These are phyloP conservation scores for Fraxinus pennsylvanica DNA, from an alignment of 257 asterid genomes.

Conservation along the genomic window DNA sequence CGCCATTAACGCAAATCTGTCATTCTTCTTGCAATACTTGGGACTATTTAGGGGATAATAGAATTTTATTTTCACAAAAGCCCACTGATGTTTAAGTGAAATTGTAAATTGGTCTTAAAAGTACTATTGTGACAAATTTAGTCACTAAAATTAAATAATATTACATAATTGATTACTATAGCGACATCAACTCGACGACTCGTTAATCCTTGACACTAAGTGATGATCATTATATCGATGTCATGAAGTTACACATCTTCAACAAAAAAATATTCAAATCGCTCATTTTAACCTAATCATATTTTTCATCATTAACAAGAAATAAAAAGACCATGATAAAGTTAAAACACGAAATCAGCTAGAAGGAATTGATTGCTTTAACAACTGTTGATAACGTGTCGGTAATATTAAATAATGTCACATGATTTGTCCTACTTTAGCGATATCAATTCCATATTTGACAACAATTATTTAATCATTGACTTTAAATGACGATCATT, in stretches of 20 bases:
- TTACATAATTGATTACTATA: background rate
- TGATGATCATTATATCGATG: too few relatives aligned
- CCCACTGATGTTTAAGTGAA: background rate
- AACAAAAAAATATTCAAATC: too few relatives aligned
- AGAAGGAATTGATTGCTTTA: too few relatives aligned
- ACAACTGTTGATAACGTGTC: background rate
- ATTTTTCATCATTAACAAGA: too few relatives aligned
- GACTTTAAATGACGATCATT: too few relatives aligned
- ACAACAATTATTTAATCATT: background rate
- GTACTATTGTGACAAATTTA: background rate
- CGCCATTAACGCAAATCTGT: slow-evolving; percentile 39
- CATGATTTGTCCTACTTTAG: background rate
- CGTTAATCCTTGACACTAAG: background rate
- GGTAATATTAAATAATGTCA: background rate
- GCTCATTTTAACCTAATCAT: too few relatives aligned
- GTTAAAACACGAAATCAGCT: too few relatives aligned
- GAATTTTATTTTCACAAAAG: background rate
- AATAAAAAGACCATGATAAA: too few relatives aligned
- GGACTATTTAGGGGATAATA: background rate
- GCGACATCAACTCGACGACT: background rate
- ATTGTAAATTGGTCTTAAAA: background rate
- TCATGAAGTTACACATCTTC: too few relatives aligned
- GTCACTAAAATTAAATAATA: background rate
- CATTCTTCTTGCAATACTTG: background rate
- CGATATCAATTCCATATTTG: background rate